phyloP scores from a whole-genome alignment of 306 rosid species.

The Begonia fuchsioides region DNA sequence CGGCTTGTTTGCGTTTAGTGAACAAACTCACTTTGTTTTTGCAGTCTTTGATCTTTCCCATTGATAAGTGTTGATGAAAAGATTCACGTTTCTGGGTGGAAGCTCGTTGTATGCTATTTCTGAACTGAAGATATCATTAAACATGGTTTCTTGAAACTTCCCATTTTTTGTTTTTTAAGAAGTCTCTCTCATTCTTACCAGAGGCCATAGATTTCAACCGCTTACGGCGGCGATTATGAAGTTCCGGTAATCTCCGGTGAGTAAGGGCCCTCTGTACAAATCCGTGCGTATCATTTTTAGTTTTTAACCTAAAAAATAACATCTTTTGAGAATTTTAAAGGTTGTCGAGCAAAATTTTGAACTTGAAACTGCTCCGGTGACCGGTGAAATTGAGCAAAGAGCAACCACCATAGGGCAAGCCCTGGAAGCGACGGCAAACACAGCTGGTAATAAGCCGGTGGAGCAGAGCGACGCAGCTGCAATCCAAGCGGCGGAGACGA shows the following conservation, averaged over 20 bases:
- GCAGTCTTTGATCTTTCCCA: conserved; percentile 14
- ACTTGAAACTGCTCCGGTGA: conserved; percentile 22
- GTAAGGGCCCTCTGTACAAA: conserved; percentile 1
- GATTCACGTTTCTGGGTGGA: conserved; percentile 11
- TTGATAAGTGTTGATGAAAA: background rate
- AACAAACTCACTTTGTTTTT: background rate
- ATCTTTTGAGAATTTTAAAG: conserved; percentile 14
- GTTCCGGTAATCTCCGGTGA: too few relatives aligned
- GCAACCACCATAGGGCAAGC: conserved; percentile 65
- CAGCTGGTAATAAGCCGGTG: conserved; percentile 34
- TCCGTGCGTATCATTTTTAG: background rate
- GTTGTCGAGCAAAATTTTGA: conserved; percentile 44
- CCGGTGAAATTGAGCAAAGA: conserved; percentile 8
- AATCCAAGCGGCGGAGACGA: conserved; percentile 60
- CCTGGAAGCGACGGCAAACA: conserved; percentile 44
- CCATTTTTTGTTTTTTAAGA: too few relatives aligned
- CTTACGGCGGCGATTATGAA: too few relatives aligned
- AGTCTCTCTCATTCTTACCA: too few relatives aligned
- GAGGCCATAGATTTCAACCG: too few relatives aligned
- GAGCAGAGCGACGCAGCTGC: conserved; percentile 52
- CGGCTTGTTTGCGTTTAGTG: conserved; percentile 92
- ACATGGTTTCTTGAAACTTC: too few relatives aligned
- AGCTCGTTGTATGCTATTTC: conserved; percentile 3
- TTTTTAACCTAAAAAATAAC: background rate
- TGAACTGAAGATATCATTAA: background rate